Percentiles rank a stretch among this genome's conserved stretches.
Conservation (phyloP, 2,329 filamentous ascomycete genomes). For the Penicillium sp. region DNA sequence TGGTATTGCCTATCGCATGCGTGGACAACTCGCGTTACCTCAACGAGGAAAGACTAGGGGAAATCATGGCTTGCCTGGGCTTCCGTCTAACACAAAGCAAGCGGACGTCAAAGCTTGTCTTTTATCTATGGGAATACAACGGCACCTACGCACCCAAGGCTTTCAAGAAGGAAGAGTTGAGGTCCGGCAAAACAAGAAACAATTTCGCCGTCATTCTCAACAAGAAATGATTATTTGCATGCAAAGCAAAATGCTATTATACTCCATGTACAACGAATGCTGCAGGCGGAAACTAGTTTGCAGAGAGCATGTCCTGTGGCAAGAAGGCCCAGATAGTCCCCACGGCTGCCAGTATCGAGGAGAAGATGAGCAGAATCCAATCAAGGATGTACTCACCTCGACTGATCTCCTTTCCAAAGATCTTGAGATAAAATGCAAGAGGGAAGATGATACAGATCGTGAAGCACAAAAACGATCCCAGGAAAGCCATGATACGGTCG, state of each 20-base stretch:
- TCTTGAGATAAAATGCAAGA: slow-evolving; percentile 82
- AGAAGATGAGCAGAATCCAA: slow-evolving; percentile 68
- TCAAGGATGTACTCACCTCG: slow-evolving; percentile 62
- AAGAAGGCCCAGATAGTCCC: slow-evolving; percentile 88
- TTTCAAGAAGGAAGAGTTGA: slow-evolving; percentile 73
- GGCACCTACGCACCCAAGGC: slow-evolving; percentile 28
- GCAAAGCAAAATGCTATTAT: not conserved
- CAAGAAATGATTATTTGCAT: slow-evolving; percentile 16
- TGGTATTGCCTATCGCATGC: slow-evolving; percentile 86
- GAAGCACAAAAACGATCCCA: slow-evolving; percentile 88
- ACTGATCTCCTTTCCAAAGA: slow-evolving; percentile 73
- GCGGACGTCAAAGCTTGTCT: slow-evolving; percentile 77
- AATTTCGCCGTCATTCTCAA: slow-evolving; percentile 80
- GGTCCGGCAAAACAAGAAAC: slow-evolving; percentile 73
- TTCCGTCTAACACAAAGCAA: slow-evolving; percentile 67
- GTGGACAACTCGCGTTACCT: slow-evolving; percentile 89
- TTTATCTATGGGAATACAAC: slow-evolving; percentile 74
- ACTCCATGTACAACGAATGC: not conserved
- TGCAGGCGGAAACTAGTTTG: slow-evolving; percentile 22
- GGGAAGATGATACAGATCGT: slow-evolving; percentile 92
- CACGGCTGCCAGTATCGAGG: slow-evolving; percentile 66
- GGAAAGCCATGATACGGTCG: slow-evolving; percentile 85
- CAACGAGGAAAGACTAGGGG: slow-evolving; percentile 64
- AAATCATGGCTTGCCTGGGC: slow-evolving; percentile 75
- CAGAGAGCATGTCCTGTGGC: slow-evolving; percentile 70